phyloP scores from a whole-genome alignment of 495 filamentous ascomycete species.

The Penicillium atrosanguineum region DNA sequence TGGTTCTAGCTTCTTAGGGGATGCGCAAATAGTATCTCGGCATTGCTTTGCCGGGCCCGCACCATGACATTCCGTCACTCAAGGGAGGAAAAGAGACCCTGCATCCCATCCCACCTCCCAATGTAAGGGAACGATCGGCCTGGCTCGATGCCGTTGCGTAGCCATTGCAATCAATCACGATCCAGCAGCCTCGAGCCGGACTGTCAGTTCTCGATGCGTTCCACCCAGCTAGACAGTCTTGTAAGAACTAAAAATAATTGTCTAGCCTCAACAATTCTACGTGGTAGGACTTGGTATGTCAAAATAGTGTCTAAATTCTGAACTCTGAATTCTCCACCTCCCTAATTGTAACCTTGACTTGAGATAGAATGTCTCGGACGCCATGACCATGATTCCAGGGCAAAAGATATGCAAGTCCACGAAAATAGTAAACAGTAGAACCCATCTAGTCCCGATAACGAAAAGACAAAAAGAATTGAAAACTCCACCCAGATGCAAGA shows the following conservation, averaged over 20 bases:
- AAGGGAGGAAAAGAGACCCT: slow-evolving; percentile 6
- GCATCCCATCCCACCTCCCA: not conserved
- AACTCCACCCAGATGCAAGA: slow-evolving; percentile 23
- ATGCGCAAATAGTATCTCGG: not conserved
- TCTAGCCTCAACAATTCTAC: too few species aligned
- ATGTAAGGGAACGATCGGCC: slow-evolving; percentile 4
- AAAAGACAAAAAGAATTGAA: slow-evolving; percentile 3
- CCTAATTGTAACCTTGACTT: too few species aligned
- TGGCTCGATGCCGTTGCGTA: not conserved
- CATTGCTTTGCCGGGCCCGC: not conserved
- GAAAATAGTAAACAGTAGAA: not conserved
- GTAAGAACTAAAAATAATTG: too few species aligned
- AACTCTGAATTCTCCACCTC: not conserved
- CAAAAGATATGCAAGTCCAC: not conserved
- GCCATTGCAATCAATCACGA: not conserved
- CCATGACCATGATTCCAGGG: not conserved
- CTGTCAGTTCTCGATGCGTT: not conserved
- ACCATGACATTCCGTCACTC: not conserved
- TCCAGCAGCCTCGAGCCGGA: not conserved
- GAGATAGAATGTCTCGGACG: not conserved
- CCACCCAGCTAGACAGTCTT: too few species aligned
- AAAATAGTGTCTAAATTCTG: not conserved
- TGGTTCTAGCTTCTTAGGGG: not conserved
- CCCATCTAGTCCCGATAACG: not conserved
- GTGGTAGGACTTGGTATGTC: too few species aligned